These are phyloP conservation scores for Camellia sinensis DNA, from an alignment of 148 eudicot species.

Conservation along the genomic window DNA sequence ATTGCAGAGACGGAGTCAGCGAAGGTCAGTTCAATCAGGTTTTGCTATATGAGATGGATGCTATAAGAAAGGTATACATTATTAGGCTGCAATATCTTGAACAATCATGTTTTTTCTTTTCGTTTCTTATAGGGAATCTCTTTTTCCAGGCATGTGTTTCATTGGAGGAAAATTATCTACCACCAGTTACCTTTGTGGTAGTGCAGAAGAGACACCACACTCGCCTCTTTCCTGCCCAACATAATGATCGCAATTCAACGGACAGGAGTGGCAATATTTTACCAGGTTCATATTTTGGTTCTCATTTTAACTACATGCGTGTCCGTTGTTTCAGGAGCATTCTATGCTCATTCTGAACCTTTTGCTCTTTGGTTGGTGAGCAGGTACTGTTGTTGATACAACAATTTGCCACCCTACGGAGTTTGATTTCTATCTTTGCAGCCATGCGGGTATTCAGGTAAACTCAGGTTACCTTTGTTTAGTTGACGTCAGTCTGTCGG, in stretches of 20 bases:
- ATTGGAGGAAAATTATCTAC: conserved; percentile 52
- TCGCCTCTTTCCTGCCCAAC: conserved; percentile 58
- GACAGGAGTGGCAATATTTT: conserved; percentile 87
- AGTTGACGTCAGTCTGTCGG: background rate
- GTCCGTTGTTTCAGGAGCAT: too few relatives aligned
- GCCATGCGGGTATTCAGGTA: conserved; percentile 94
- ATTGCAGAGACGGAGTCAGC: conserved; percentile 82
- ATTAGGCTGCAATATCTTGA: too few relatives aligned
- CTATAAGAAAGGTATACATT: conserved; percentile 61
- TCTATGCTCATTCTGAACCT: background rate
- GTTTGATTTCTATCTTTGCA: conserved; percentile 64
- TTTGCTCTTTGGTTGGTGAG: background rate
- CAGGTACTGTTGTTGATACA: conserved; percentile 69
- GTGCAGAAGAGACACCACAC: conserved; percentile 97
- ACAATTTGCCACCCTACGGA: conserved; percentile 70
- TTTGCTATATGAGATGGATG: conserved; percentile 67
- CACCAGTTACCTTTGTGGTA: conserved; percentile 75
- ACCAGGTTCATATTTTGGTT: conserved; percentile 47
- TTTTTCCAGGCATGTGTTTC: conserved; percentile 68
- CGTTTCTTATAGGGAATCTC: background rate
- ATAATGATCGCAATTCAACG: conserved; percentile 33
- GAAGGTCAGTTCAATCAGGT: conserved; percentile 86
- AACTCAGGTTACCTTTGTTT: background rate
- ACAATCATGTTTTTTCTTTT: background rate
- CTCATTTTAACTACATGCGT: background rate